These are phyloP conservation scores for Mycotypha africana DNA, from an alignment of 371 early-diverging fungal genomes.

Conservation along the genomic window DNA sequence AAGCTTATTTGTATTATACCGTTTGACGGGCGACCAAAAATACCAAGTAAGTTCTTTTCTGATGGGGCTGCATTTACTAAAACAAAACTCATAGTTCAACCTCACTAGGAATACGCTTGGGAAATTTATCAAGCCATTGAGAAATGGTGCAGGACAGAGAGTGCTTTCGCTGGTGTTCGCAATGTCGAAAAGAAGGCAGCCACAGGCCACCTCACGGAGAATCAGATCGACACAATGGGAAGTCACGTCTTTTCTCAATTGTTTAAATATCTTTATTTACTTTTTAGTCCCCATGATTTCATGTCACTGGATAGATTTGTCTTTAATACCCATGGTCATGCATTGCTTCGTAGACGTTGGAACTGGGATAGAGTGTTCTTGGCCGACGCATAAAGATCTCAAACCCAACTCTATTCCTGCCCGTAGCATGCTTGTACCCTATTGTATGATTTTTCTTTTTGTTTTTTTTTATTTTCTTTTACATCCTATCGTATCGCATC, in stretches of 20 bases:
- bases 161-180: constrained; percentile 59
- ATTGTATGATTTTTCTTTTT: too few species aligned
- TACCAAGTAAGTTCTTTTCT: constrained; percentile 58
- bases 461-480: too few species aligned
- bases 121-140: constrained; percentile 67
- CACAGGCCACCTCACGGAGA: constrained; percentile 17
- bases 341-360: constrained; percentile 23
- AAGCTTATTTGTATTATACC: constrained; percentile 66
- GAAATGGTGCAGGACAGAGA: constrained; percentile 49
- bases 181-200: constrained; percentile 29
- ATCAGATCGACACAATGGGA: constrained; percentile 43
- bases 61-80: too few species aligned
- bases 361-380: constrained; percentile 13
- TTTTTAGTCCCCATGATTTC: constrained; percentile 58
- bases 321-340: constrained; percentile 74
- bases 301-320: constrained; percentile 68
- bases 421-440: too few species aligned
- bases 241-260: constrained; percentile 85
- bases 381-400: too few species aligned
- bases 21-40: constrained; percentile 67
- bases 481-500: too few species aligned
- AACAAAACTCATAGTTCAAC: too few species aligned
- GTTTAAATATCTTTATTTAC: constrained; percentile 81
- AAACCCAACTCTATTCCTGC: too few species aligned
- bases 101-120: constrained; percentile 60